Evolutionary conservation across 768 basidiomycete genomes (phyloP), one percentile per base, ranked within the genome.

Genomic region (Russula sp.): DNA sequence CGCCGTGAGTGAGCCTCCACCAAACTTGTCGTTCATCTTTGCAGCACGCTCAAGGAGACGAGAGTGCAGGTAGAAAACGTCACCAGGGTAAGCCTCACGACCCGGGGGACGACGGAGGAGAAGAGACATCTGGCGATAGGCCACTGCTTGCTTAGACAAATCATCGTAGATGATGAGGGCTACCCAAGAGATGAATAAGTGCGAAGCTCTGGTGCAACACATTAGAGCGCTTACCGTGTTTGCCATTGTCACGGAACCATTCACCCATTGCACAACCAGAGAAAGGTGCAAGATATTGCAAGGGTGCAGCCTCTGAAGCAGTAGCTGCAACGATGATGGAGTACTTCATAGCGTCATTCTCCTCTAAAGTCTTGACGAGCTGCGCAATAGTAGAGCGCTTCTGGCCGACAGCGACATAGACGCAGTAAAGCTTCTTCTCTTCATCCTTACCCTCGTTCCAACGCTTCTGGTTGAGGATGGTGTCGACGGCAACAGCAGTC

Each of bases 161-260:
- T 98, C 97, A 73, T 99, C 97, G 78, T 97, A 99, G 79, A 99
- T 90, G 78, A 99, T 98, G 70, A 98, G 84, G 67, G 96, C 89
- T 90, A 52, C 18, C 25, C 36, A 16, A 49, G 18, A 10, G 2
- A 8, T 39, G 20, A 46, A 36, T 59, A 16, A 66, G 32, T 39
- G 18, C 47, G 25, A 48, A 14, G 6, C 29, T 10, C 14, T 13
- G 13, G 22, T 51, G 50, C 16, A 14, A 20, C 5, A 42, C 22
- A 14, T 13, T n/a, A 50, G 1, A 35, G n/a, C 29, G 69, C 85
- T 58, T 70, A 89, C 89, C 95, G 77, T 99, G 97, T 81, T 96
- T 98, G 81, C 94, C 96, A 76, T 99, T 99, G 80, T 99, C 97
- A 79, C 93, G 91, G 97, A 99, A 99, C 96, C 96, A 99, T 80